Base-by-base conservation (phyloP, 805 yeast genomes). In the Candida succiphila region DNA sequence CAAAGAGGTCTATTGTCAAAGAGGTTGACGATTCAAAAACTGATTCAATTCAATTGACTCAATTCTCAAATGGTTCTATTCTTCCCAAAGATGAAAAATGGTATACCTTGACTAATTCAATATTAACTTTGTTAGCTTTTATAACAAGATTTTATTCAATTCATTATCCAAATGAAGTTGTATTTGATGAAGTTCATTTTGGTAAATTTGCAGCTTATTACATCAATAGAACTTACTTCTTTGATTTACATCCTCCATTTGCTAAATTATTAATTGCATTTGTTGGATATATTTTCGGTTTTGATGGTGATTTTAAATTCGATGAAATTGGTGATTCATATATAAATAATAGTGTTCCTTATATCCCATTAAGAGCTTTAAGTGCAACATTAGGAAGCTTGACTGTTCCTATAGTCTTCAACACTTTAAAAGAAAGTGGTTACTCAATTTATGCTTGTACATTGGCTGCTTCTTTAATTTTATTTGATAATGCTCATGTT, bases 201-300 rank as follows among this genome's bases (percentile, higher is more conserved):
- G 94, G 94, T 25, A 82, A 82, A 48, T 82, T 82, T 54, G 89
- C 89, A 7, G 73, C 86, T 2, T 80, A 82, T 58, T 89, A 89
- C 57, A 61, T 89, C 38, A 83, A 89, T 57, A 70, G 95, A 41
- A 81, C 95, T 0, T 92, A 84, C 57, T 92, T 86, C 57, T 92
- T 92, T 51, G 99, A 92, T 60, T 75, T 92, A 33, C 99, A 92
- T 60, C 99, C 99, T 8, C 99, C 99, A 17, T 85, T 92, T 58
- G 98, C 95, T 35, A 92, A 92, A 56, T 67, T 92, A 54, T 66
- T 88, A 44, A 85, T 89, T 58, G 97, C 97, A 0, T 69, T 78
- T 37, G 85, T 80, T 26, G 99, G 98, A 28, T 86, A 79, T 67
- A 48, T 92, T 17, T 75, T 80, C 33, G 96, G 96, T 3, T 92